Evolutionary conservation across 345 rosid species (phyloP), one percentile per base, ranked within the genome.

Genomic region (Mangifera indica): DNA sequence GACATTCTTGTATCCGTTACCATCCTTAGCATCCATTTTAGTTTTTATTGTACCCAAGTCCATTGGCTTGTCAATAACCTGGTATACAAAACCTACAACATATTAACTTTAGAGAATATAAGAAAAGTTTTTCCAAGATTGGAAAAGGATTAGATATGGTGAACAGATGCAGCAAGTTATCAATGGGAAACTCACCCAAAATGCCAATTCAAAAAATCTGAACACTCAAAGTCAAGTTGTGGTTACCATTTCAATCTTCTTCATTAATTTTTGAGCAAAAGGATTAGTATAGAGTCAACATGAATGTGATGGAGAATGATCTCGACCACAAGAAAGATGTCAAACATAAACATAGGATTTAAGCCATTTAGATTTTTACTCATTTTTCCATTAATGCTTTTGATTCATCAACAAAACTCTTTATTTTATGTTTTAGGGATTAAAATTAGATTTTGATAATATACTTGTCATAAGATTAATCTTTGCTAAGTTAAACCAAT

Each of bases 41-140:
- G 60, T 86, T 75, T 87, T 87, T 21, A 91, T 86, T 11, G 93
- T 89, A 79, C 88, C 32, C 42, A 91, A 87, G 76, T 91, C 97
- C 97, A 91, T 91, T 40, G 97, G 93, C 85, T 85, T 88, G 70
- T 91, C 85, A 74, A 91, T 89, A 78, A 91, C 80, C 96, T 90
- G 82, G 74, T 18, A 76, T 57, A 69, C 3, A 62, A 75, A 74
- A 70, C 12, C 32, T 34, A 68, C 14, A 42, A 68, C 18, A 67
- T 52, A 54, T 76, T 3, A 74, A 53, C 42, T 66, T n/a, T 53
- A 45, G 67, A 57, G 67, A 67, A 37, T 10, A 25, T 13, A 54
- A 21, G 12, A 34, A 11, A 53, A 57, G 18, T 15, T 49, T 13
- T 49, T 21, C 51, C 21, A 66, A 32, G 18, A 57, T 48, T 52